These are phyloP conservation scores for Blastocystis sp. DNA, from an alignment of 352 stramenopile species.

Conservation along the genomic window DNA sequence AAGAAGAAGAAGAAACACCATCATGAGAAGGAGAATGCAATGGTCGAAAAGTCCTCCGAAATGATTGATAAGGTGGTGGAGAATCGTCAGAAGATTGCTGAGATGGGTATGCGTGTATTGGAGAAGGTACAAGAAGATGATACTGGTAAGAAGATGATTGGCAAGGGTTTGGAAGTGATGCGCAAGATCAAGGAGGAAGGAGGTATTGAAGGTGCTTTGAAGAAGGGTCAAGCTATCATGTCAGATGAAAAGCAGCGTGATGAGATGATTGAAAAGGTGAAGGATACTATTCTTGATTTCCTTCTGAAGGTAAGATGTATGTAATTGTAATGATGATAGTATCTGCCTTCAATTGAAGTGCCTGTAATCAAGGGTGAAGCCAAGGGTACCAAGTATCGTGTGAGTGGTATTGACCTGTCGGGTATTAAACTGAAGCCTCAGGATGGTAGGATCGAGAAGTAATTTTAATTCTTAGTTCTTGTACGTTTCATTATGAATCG, in stretches of 20 bases:
- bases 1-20: conserved; percentile 46
- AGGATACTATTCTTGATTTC: conserved; percentile 43
- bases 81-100: conserved; percentile 37
- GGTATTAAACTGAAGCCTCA: conserved; percentile 45
- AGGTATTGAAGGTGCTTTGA: conserved; percentile 39
- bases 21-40: background rate
- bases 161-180: conserved; percentile 46
- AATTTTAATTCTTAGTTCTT: background rate
- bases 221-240: conserved; percentile 49
- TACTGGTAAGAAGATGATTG: conserved; percentile 55
- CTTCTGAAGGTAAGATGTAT: conserved; percentile 21
- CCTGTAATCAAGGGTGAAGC: conserved; percentile 48
- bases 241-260: conserved; percentile 46
- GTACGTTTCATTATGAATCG: conserved; percentile 50
- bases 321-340: background rate
- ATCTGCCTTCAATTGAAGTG: conserved; percentile 43
- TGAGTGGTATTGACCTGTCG: conserved; percentile 36
- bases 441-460: background rate
- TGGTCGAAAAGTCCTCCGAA: conserved; percentile 1
- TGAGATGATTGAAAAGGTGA: conserved; percentile 61
- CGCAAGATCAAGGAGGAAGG: conserved; percentile 40
- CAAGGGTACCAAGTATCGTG: conserved; percentile 25
- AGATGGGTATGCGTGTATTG: conserved; percentile 55
- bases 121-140: conserved; percentile 59
- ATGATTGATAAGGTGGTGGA: conserved; percentile 52